Conservation (phyloP, 345 rosid genomes). For the Anastatica hierochuntica region DNA sequence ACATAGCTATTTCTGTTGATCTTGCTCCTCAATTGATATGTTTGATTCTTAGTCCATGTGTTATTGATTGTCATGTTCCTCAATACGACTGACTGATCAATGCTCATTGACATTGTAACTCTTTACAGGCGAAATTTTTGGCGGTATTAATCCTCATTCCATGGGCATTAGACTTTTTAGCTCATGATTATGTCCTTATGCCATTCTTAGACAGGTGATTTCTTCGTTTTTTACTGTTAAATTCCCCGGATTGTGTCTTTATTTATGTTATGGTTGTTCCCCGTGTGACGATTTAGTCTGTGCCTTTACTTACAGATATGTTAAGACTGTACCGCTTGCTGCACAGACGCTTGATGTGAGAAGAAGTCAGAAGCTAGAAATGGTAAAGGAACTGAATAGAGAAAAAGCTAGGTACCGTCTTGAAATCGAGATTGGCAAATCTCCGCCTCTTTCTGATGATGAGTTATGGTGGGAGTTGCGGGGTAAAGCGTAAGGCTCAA, state of each 20-base stretch:
- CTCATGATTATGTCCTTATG: slow-evolving; percentile 90
- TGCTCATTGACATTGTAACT: slow-evolving; percentile 19
- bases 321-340: slow-evolving; percentile 91
- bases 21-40: neutral
- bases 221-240: neutral
- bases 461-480: slow-evolving; percentile 87
- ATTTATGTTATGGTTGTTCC: neutral
- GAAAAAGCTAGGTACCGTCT: slow-evolving; percentile 67
- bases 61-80: slow-evolving; percentile 5
- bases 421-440: slow-evolving; percentile 90
- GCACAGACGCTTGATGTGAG: slow-evolving; percentile 79
- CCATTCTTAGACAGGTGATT: slow-evolving; percentile 87
- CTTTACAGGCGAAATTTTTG: slow-evolving; percentile 75
- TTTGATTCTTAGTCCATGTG: neutral
- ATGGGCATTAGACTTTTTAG: slow-evolving; percentile 74
- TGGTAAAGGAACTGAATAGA: slow-evolving; percentile 61
- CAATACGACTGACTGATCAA: slow-evolving; percentile 1
- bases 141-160: slow-evolving; percentile 68
- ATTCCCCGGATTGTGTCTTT: neutral
- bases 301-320: slow-evolving; percentile 44
- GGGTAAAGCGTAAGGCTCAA: slow-evolving; percentile 68
- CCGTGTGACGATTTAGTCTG: neutral
- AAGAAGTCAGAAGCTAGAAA: slow-evolving; percentile 71
- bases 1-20: neutral
- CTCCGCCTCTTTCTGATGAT: slow-evolving; percentile 92